Base-by-base conservation (phyloP, 805 yeast species). In the Myxozyma geophila region DNA sequence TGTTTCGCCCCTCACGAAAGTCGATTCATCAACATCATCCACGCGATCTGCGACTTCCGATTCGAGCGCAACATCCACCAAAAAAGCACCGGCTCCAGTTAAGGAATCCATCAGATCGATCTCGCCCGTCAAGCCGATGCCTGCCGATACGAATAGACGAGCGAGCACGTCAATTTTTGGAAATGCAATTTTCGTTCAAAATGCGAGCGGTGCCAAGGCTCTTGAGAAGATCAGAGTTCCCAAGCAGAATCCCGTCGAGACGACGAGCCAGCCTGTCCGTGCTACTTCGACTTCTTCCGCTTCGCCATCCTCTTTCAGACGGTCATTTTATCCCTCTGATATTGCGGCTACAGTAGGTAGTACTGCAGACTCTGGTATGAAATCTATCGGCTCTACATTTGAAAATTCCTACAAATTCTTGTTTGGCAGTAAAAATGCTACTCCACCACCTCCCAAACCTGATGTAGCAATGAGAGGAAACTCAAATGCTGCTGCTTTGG, bases 361-460 rank as follows among this genome's bases (percentile, higher is more conserved):
- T n/a, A 65, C 72, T 7, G 71, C 73, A 7, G 74, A 73, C 53
- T 70, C 71, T 40, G 70, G 74, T 39, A 56, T 75, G 33, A 73
- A 73, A 58, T 70, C 76, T 17, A 54, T 74, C 23, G 75, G 77
- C 23, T 70, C 73, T 2, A 74, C 78, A 5, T 70, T 77, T 19
- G 76, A 74, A n/a, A 72, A 59, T 57, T 71, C 76, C 3, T 75
- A 74, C 63, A 67, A 73, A 49, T 74, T 70, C 54, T 61, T 75
- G 28, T 63, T 75, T 59, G 73, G 64, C 12, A 59, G 51, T 12
- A 40, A 53, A n/a, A 35, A 28, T 15, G 40, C 37, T 9, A 33
- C 8, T 19, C 7, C 48, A 2, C 15, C 50, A 12, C 37, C 43
- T n/a, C 47, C 54, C 17, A 47, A 17, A 15, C 47, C 46, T 2